These are phyloP conservation scores for Cordyceps farinosa DNA, from an alignment of 2,329 filamentous ascomycete species.

Conservation along the genomic window DNA sequence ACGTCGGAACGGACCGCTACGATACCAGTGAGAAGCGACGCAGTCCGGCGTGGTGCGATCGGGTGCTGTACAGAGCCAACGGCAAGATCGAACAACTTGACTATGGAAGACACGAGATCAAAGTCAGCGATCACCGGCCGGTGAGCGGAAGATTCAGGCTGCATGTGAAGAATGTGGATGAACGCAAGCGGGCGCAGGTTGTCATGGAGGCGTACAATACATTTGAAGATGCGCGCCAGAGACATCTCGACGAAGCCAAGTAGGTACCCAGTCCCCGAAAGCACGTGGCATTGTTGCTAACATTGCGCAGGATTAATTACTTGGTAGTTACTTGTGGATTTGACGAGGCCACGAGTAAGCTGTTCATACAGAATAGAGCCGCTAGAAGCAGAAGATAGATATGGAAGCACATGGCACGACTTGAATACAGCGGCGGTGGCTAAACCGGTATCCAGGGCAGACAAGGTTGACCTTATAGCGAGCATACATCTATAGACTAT, in stretches of 20 bases:
- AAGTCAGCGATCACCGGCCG: slow-evolving; percentile 87
- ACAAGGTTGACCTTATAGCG: background rate
- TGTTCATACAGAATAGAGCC: slow-evolving; percentile 42
- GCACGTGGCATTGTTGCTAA: slow-evolving; percentile 1
- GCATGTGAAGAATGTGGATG: slow-evolving; percentile 76
- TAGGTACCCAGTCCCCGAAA: slow-evolving; percentile 42
- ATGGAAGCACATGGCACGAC: background rate
- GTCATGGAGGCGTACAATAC: slow-evolving; percentile 72
- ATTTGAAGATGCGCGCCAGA: slow-evolving; percentile 68
- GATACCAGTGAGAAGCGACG: slow-evolving; percentile 93
- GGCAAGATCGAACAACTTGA: slow-evolving; percentile 83
- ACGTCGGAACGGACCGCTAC: slow-evolving; percentile 90
- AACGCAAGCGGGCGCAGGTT: slow-evolving; percentile 58
- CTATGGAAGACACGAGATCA: slow-evolving; percentile 84
- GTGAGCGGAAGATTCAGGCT: slow-evolving; percentile 83
- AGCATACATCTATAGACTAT: background rate
- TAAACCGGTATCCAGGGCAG: background rate
- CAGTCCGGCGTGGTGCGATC: slow-evolving; percentile 94
- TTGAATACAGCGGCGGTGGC: background rate
- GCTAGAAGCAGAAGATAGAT: slow-evolving; percentile 22
- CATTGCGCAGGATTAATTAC: slow-evolving; percentile 43
- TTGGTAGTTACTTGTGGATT: slow-evolving; percentile 52
- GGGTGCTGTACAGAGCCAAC: slow-evolving; percentile 78
- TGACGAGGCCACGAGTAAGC: slow-evolving; percentile 48
- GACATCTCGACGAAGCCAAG: slow-evolving; percentile 71